Base-by-base conservation (phyloP, 345 rosid species). In the Dimocarpus longan region DNA sequence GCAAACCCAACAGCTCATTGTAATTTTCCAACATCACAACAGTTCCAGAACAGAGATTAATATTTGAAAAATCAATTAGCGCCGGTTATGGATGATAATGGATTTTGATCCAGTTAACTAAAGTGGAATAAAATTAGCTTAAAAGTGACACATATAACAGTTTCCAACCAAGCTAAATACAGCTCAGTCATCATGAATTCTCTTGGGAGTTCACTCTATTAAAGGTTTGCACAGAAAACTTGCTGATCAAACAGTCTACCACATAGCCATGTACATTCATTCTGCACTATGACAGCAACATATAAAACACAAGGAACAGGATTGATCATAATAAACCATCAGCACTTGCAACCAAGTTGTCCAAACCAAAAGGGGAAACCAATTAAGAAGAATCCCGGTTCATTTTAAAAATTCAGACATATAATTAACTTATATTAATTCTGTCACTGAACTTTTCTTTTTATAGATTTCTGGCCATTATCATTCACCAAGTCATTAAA, bases 1-100 rank as follows among this genome's bases (percentile, higher is more conserved):
- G 24, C 22, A 16, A 24, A 22, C 21, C 75, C 60, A 40, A 71
- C 21, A 81, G 65, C 70, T 73, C 46, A 50, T 12, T 10, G 40
- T 16, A 48, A 64, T 40, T 73, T 71, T 65, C 68, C 13, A 15
- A 24, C 52, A 57, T 26, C 70, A 42, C 0, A 1, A 12, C 68
- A 69, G 50, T 44, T 44, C 59, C 37, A 10, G 42, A 77, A 32
- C 46, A 64, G 19, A 79, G 21, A 66, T 39, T 22, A 22, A 63
- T 63, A 28, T 12, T 18, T 16, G 7, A 75, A 75, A 24, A 26
- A 24, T 64, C 37, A 44, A 10, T 37, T 4, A 15, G 52, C 12
- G 16, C 32, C 6, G 44, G 69, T 19, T 72, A 0, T 11, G 59
- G 42, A 57, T 10, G 24, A n/a, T 32, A 39, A 37, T 5, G 18